Base-by-base conservation (phyloP, 1,139 yeast species). In the Pichia sp. region DNA sequence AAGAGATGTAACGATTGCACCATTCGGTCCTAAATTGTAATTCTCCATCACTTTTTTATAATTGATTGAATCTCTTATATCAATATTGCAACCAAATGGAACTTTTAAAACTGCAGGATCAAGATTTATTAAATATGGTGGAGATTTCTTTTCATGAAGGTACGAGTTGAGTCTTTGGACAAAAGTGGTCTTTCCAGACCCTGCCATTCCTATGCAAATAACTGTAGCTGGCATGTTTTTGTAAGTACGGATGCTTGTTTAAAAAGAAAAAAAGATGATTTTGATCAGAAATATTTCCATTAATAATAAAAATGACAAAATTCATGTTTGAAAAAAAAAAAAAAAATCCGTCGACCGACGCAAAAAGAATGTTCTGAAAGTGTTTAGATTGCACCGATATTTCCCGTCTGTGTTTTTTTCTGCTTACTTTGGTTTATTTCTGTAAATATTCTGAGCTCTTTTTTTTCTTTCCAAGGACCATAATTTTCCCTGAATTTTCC, bases 131-230 rank as follows among this genome's bases (percentile, higher is more conserved):
- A 93, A 95, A 69, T 95, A 95, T 14, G 95, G 93, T 11, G 90
- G 87, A 53, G 79, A 74, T 53, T 79, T 72, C 59, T 83, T 76
- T 44, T 87, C 57, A 63, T 91, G 96, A 44, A 93, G 73, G 67
- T 93, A 96, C 1, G 97, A 81, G 70, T 91, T 93, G 54, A 95
- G 73, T 56, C 99, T 74, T 68, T 95, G 99, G 90, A 95, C 85
- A 68, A 95, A 93, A 3, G 99, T 95, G 72, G 99, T 93, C 71
- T 95, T 95, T 62, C 99, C 99, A 50, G 95, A 84, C 44, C 96
- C 96, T 62, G 97, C 97, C 97, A 90, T 90, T 57, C 98, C 97
- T 58, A 91, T 88, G 70, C 96, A 88, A 42, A 90, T 74, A 42
- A 90, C 73, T 5, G 89, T 84, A 31, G 84, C 76, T 42, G 88